Percentiles rank a stretch among this genome's conserved stretches.
Evolutionary conservation across 106 monocot genomes (phyloP).

Genomic region (Phalaenopsis aphrodite): DNA sequence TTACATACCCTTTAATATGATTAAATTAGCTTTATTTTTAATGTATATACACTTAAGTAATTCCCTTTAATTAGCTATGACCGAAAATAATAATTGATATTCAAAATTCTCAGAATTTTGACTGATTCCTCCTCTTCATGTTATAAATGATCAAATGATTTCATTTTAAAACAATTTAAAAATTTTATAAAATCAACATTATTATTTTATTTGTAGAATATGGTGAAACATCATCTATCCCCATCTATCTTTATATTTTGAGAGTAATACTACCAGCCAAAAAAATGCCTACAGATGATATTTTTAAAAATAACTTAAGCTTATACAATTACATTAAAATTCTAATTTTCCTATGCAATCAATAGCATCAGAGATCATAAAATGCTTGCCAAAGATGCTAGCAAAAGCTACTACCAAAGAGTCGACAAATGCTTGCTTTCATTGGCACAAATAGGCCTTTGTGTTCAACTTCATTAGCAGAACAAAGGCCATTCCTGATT

Average conservation of each 20-base stretch:
- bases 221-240: not conserved
- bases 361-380: slow-evolving; percentile 2
- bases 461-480: not conserved
- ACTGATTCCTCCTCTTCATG: not conserved
- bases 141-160: not conserved
- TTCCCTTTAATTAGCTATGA: too few relatives aligned
- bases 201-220: slow-evolving; percentile 3
- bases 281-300: slow-evolving; percentile 16
- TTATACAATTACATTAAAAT: not conserved
- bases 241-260: not conserved
- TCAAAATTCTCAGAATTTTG: too few relatives aligned
- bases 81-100: too few relatives aligned
- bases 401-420: not conserved
- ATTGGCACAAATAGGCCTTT: not conserved
- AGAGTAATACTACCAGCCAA: not conserved
- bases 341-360: not conserved
- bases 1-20: too few relatives aligned
- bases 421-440: not conserved
- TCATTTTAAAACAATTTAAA: not conserved
- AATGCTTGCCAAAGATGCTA: not conserved
- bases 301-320: not conserved
- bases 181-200: not conserved
- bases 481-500: not conserved
- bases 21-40: too few relatives aligned
- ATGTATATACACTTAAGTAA: too few relatives aligned